A percentile compares a stretch with the other conserved stretches of the same genome.
Conservation (phyloP, 2,329 filamentous ascomycete genomes). For the Didymella arachidicola region DNA sequence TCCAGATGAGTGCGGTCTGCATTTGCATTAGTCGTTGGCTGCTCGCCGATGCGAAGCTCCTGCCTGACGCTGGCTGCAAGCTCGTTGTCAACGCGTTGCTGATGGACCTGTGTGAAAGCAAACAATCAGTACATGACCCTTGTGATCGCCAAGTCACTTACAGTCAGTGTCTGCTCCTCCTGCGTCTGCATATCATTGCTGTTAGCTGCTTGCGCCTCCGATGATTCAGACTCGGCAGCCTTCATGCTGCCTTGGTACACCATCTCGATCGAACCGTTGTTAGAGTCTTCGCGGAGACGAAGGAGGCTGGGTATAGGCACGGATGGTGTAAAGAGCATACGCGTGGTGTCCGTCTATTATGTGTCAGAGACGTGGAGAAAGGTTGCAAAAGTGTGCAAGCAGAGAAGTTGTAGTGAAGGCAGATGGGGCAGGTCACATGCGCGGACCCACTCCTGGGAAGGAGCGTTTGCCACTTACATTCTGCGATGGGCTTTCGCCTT, state of each 20-base stretch:
- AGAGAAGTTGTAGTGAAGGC: slow-evolving; percentile 17
- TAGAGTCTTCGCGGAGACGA: slow-evolving; percentile 22
- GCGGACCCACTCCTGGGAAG: slow-evolving; percentile 23
- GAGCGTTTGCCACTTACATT: slow-evolving; percentile 42
- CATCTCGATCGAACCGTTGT: slow-evolving; percentile 34
- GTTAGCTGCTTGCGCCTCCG: slow-evolving; percentile 19
- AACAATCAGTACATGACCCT: not conserved
- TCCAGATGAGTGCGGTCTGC: slow-evolving; percentile 15
- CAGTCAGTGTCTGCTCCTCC: slow-evolving; percentile 1
- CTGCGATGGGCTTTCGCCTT: slow-evolving; percentile 37
- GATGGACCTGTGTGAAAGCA: not conserved
- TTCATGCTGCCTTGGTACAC: slow-evolving; percentile 35
- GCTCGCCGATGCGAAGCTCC: slow-evolving; percentile 29
- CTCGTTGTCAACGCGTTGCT: slow-evolving; percentile 16
- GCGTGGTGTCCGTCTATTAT: slow-evolving; percentile 34
- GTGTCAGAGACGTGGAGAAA: slow-evolving; percentile 19
- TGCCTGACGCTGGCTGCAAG: slow-evolving; percentile 30
- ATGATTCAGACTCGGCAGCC: slow-evolving; percentile 32
- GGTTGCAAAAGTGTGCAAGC: not conserved
- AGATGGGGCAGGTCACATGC: not conserved
- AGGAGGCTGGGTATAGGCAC: slow-evolving; percentile 17
- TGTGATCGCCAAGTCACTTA: not conserved
- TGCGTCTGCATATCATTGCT: not conserved
- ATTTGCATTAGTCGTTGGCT: slow-evolving; percentile 3
- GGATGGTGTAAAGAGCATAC: slow-evolving; percentile 34